These are phyloP conservation scores for Leccinum subgranulosum DNA, from an alignment of 768 basidiomycete genomes.

Conservation along the genomic window DNA sequence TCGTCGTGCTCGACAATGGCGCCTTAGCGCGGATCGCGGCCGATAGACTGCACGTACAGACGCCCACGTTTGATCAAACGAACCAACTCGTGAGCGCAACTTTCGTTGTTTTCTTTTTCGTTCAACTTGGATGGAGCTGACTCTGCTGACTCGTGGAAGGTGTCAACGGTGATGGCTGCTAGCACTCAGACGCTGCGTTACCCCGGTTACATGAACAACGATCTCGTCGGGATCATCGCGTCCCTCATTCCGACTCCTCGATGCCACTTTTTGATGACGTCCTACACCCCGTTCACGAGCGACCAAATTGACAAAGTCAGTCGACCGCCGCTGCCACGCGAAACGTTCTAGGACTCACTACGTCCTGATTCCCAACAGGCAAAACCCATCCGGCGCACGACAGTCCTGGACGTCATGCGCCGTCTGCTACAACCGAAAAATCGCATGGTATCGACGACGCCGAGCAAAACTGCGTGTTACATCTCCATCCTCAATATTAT, in stretches of 20 bases:
- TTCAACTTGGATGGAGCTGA: not conserved
- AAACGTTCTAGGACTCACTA: not conserved
- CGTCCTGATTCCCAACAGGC: slow-evolving; percentile 55
- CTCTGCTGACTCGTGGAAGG: slow-evolving; percentile 42
- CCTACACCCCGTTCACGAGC: slow-evolving; percentile 97
- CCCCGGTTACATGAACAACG: slow-evolving; percentile 99
- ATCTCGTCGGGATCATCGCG: slow-evolving; percentile 94
- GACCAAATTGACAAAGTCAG: slow-evolving; percentile 93
- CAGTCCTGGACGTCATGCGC: slow-evolving; percentile 98
- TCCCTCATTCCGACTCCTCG: slow-evolving; percentile 95
- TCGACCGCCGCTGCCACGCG: not conserved
- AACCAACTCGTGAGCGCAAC: slow-evolving; percentile 71
- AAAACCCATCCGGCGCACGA: slow-evolving; percentile 93
- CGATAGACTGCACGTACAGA: slow-evolving; percentile 86
- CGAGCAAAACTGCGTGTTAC: slow-evolving; percentile 90
- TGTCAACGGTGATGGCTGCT: slow-evolving; percentile 96
- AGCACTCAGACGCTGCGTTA: slow-evolving; percentile 96
- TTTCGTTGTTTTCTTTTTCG: not conserved
- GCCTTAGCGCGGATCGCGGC: slow-evolving; percentile 91
- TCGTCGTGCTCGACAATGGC: slow-evolving; percentile 96
- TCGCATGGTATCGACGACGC: slow-evolving; percentile 94
- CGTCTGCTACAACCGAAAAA: slow-evolving; percentile 97
- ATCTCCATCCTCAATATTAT: slow-evolving; percentile 99
- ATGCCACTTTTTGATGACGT: slow-evolving; percentile 98
- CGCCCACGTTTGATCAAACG: slow-evolving; percentile 86